Conservation (phyloP, 1,284 basidiomycete species). For the Vanrija sp. region DNA sequence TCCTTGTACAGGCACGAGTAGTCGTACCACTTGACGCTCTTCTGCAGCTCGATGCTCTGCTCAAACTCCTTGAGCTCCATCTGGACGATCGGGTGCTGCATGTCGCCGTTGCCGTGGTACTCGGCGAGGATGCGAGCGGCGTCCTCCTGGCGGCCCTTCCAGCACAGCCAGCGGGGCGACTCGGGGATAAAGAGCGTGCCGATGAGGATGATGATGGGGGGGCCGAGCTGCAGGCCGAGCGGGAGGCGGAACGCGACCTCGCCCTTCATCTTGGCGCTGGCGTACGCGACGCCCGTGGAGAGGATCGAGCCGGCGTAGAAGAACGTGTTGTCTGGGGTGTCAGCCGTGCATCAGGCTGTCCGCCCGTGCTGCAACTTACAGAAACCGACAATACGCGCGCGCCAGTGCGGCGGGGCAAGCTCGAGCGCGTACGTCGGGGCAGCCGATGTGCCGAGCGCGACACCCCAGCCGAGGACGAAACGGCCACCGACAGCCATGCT, state of each 20-base stretch:
- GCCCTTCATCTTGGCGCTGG: constrained; percentile 12
- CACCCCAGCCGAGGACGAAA: not conserved
- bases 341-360: constrained; percentile 10
- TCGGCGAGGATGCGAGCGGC: constrained; percentile 22
- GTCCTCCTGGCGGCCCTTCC: constrained; percentile 14
- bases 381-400: constrained; percentile 5
- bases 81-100: constrained; percentile 21
- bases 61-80: constrained; percentile 26
- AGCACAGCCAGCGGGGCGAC: constrained; percentile 58
- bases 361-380: constrained; percentile 4
- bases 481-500: not conserved
- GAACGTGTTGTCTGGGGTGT: constrained; percentile 1
- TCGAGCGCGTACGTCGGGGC: constrained; percentile 1
- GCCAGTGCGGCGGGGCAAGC: not conserved
- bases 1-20: constrained; percentile 18
- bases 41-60: constrained; percentile 16
- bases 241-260: constrained; percentile 13
- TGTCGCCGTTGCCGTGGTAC: constrained; percentile 26
- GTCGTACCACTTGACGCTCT: constrained; percentile 56
- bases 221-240: constrained; percentile 13
- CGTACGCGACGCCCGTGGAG: constrained; percentile 7
- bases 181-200: constrained; percentile 51
- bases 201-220: constrained; percentile 27
- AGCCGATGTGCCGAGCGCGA: not conserved
- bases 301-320: constrained; percentile 2